phyloP scores from a whole-genome alignment of 2,329 filamentous ascomycete genomes.

The Stemphylium beticola region DNA sequence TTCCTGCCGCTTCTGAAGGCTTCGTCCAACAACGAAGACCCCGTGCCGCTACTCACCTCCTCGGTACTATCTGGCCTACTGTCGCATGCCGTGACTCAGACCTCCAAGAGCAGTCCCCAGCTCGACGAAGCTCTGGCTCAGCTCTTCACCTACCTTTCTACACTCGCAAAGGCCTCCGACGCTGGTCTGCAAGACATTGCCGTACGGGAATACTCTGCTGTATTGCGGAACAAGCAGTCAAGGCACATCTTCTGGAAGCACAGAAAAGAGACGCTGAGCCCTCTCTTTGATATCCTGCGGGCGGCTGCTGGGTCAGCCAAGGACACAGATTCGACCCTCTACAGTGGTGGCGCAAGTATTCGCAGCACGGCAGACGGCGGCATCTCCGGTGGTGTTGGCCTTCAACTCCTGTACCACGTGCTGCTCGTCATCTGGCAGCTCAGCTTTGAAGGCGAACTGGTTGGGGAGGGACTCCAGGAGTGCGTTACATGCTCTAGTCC shows the following conservation, averaged over 20 bases:
- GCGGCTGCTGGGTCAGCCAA: conserved; percentile 76
- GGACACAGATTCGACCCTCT: conserved; percentile 68
- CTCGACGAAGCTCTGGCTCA: conserved; percentile 79
- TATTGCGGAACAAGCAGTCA: conserved; percentile 76
- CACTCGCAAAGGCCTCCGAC: conserved; percentile 82
- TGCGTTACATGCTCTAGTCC: conserved; percentile 53
- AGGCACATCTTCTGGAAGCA: conserved; percentile 91
- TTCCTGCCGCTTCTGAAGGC: conserved; percentile 85
- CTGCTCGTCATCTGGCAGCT: conserved; percentile 95
- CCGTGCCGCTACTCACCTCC: conserved; percentile 87
- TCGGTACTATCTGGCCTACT: conserved; percentile 84
- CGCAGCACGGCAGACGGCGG: conserved; percentile 68
- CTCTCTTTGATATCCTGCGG: conserved; percentile 79
- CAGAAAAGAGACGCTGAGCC: conserved; percentile 80
- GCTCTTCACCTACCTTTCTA: conserved; percentile 84
- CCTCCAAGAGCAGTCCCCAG: conserved; percentile 64
- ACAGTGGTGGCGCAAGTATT: conserved; percentile 61
- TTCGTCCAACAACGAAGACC: conserved; percentile 81
- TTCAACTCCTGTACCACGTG: conserved; percentile 94
- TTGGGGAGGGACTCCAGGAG: conserved; percentile 85
- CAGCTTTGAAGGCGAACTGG: conserved; percentile 78
- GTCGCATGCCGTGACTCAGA: conserved; percentile 65
- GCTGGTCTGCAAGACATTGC: conserved; percentile 94
- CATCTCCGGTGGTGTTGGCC: conserved; percentile 76
- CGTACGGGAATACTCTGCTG: conserved; percentile 85